Percentiles rank a stretch among this genome's conserved stretches.
Conservation (phyloP, 2,329 filamentous ascomycete genomes). For the Cladosporium oxysporum region DNA sequence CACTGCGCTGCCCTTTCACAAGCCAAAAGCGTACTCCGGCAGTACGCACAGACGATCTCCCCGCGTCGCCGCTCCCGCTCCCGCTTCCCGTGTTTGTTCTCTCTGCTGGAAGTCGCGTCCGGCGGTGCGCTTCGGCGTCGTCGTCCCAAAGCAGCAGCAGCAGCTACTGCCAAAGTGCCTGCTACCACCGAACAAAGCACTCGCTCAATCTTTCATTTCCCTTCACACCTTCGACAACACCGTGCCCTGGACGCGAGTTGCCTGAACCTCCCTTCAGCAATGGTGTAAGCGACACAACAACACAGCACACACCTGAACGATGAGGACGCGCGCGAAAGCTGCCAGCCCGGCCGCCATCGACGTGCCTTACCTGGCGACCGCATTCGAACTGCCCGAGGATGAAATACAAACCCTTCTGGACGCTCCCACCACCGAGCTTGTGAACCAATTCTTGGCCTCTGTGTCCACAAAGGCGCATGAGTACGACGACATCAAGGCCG, state of each 20-base stretch:
- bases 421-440: constrained; percentile 74
- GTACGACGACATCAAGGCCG: constrained; percentile 76
- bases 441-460: constrained; percentile 71
- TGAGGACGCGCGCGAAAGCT: constrained; percentile 47
- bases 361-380: constrained; percentile 70
- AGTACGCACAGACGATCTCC: constrained; percentile 3
- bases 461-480: constrained; percentile 79
- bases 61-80: constrained; percentile 1
- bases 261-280: not conserved
- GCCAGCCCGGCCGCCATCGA: constrained; percentile 62
- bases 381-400: constrained; percentile 67
- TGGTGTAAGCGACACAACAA: constrained; percentile 14
- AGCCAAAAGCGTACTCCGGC: constrained; percentile 6
- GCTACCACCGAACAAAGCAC: not conserved
- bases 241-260: not conserved
- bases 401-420: constrained; percentile 63
- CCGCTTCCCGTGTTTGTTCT: constrained; percentile 11
- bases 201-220: not conserved
- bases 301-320: constrained; percentile 37
- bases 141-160: constrained; percentile 9
- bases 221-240: not conserved
- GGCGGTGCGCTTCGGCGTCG: not conserved
- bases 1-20: not conserved
- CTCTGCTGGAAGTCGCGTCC: constrained; percentile 14
- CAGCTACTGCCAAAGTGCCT: constrained; percentile 6